These are phyloP conservation scores for Penicillium malachiteum DNA, from an alignment of 495 filamentous ascomycete genomes.

Conservation along the genomic window DNA sequence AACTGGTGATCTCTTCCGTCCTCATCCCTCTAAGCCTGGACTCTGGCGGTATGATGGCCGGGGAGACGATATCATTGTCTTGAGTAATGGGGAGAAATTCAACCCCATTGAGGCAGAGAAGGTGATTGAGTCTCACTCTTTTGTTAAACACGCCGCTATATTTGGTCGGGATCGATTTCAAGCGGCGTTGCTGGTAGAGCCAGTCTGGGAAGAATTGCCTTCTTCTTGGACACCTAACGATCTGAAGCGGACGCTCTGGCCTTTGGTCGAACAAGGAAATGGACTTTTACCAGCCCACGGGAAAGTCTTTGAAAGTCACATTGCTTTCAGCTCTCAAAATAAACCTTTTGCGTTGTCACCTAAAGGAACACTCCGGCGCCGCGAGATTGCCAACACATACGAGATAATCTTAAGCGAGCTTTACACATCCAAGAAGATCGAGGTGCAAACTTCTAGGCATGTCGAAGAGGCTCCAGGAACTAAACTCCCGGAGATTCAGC, in stretches of 20 bases:
- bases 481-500: conserved; percentile 6
- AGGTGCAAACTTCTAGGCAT: no score
- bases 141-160: conserved; percentile 6
- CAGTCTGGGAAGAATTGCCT: conserved; percentile 7
- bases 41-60: conserved; percentile 33
- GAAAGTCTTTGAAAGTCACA: conserved; percentile 5
- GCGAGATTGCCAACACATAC: conserved; percentile 51
- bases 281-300: conserved; percentile 7
- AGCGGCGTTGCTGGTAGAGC: conserved; percentile 8
- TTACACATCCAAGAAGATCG: no score
- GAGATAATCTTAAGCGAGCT: no score
- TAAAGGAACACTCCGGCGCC: conserved; percentile 54
- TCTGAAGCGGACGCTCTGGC: conserved; percentile 18
- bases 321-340: conserved; percentile 33
- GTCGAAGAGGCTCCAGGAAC: no score
- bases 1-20: conserved; percentile 16
- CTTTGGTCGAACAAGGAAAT: conserved; percentile 36
- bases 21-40: conserved; percentile 13
- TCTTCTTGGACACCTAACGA: no score
- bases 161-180: conserved; percentile 12
- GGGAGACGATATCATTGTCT: conserved; percentile 38
- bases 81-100: conserved; percentile 16
- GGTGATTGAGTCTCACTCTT: conserved; percentile 2
- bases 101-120: conserved; percentile 14
- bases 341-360: conserved; percentile 51